A percentile compares a stretch with the other conserved stretches of the same genome.
Evolutionary conservation across 345 rosid species (phyloP).

Genomic region (Gossypium thurberi): DNA sequence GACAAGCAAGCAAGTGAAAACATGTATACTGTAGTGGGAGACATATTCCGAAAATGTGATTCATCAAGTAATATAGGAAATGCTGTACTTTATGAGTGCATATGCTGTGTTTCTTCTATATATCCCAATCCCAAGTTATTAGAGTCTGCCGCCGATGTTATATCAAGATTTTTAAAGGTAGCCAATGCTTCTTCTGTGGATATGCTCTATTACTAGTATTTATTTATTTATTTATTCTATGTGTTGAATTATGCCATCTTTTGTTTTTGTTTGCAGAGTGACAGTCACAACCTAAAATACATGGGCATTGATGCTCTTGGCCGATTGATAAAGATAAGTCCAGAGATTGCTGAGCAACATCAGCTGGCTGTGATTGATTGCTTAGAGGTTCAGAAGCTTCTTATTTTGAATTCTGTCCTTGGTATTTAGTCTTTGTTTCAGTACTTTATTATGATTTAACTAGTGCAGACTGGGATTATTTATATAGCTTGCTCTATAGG

Average conservation of each 20-base stretch:
- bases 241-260: conserved; percentile 13
- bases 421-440: conserved; percentile 1
- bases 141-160: conserved; percentile 84
- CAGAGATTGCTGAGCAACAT: conserved; percentile 96
- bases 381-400: conserved; percentile 69
- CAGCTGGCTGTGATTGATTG: conserved; percentile 98
- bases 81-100: conserved; percentile 81
- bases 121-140: conserved; percentile 73
- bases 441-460: background rate
- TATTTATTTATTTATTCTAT: too few species aligned
- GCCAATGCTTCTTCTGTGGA: background rate
- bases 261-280: conserved; percentile 58
- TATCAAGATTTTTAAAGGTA: conserved; percentile 86
- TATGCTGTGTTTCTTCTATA: conserved; percentile 85
- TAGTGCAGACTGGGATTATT: background rate
- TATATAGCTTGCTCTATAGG: background rate
- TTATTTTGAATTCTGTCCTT: conserved; percentile 8
- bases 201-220: background rate
- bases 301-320: conserved; percentile 98
- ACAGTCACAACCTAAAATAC: conserved; percentile 87
- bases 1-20: conserved; percentile 92
- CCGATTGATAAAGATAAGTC: conserved; percentile 76
- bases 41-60: conserved; percentile 82
- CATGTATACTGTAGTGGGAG: conserved; percentile 91
- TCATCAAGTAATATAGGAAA: conserved; percentile 86